Percentiles rank a stretch among this genome's conserved stretches.
Conservation (phyloP, 2,329 filamentous ascomycete genomes). For the Claviceps citrina region DNA sequence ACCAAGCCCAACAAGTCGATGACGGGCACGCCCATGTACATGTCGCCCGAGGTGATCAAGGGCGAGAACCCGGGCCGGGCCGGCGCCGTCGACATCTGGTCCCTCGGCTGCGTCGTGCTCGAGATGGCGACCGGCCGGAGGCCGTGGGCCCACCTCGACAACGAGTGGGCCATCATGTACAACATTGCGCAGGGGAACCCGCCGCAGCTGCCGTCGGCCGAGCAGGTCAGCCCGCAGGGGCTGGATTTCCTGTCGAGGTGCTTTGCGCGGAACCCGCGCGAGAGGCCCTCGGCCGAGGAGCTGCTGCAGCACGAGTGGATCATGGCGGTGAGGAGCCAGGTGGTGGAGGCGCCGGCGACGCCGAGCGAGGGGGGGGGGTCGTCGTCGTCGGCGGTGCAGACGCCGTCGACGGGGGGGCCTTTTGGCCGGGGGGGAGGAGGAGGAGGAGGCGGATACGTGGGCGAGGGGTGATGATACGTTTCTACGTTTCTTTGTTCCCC, state of each 20-base stretch:
- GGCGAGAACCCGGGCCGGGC: constrained; percentile 67
- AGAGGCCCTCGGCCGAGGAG: constrained; percentile 69
- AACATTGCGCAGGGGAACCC: constrained; percentile 96
- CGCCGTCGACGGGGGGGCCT: constrained; percentile 17
- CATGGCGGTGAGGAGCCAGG: constrained; percentile 47
- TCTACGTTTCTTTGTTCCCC: too few species aligned
- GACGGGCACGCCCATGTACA: constrained; percentile 99
- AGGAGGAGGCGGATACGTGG: neutral
- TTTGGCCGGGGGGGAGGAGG: too few species aligned
- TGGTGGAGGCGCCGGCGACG: constrained; percentile 48
- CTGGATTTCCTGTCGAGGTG: constrained; percentile 80
- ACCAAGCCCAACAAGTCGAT: constrained; percentile 69
- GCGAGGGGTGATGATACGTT: too few species aligned
- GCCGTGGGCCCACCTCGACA: constrained; percentile 91
- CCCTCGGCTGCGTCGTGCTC: constrained; percentile 84
- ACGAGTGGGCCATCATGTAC: constrained; percentile 99
- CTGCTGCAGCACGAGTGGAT: constrained; percentile 90
- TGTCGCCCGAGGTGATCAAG: constrained; percentile 97
- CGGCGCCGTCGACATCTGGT: constrained; percentile 90
- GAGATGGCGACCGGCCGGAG: constrained; percentile 94
- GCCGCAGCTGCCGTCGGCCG: constrained; percentile 63
- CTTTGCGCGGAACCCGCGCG: constrained; percentile 70
- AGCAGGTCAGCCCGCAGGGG: constrained; percentile 71
- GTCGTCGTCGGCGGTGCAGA: constrained; percentile 23
- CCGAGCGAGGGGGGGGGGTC: constrained; percentile 40